Base-by-base conservation (phyloP, 2,329 filamentous ascomycete species). In the Ceratocystis harringtonii region DNA sequence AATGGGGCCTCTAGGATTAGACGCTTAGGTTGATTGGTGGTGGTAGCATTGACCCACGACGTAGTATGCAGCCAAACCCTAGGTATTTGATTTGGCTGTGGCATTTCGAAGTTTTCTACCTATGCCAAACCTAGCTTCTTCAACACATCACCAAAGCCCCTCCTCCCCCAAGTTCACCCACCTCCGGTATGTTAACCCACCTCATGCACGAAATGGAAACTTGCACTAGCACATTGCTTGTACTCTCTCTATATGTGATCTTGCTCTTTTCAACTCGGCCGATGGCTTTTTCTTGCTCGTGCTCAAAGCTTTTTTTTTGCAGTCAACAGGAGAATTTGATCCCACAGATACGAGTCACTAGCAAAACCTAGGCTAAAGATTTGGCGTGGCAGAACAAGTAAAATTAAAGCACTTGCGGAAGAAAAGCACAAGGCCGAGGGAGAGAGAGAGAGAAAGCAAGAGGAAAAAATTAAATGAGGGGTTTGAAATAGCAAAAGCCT, bases 81-180 rank as follows among this genome's bases (percentile, higher is more conserved):
- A 63, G 62, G 57, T 67, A 55, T 44, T 36, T 62, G 55, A 62
- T 61, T 50, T 48, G 45, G 65, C 19, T 52, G 48, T 52, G 48
- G n/a, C 45, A n/a, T 48, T 63, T 62, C 52, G 66, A 67, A 67
- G 63, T 67, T 67, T 67, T 67, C 66, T 28, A 41, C 64, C 60
- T 60, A 36, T 44, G 64, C 58, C 61, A 61, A 67, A 67, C 66
- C 63, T 67, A 67, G 66, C 63, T 63, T 65, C 43, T 44, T 19
- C 63, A 60, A 57, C 36, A 57, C 52, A 67, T 65, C 63, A 45
- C 36, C 55, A 60, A 43, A 41, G 36, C 12, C 36, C 36, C 10
- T 41, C 36, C 36, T 41, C 36, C 36, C 25, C 55, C 28, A 45
- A 61, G 32, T 61, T 62, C 45, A 41, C 55, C 55, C 50, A 63